Evolutionary conservation across 208 protist genomes (phyloP).

Genomic region (Borovskyia barvae): DNA sequence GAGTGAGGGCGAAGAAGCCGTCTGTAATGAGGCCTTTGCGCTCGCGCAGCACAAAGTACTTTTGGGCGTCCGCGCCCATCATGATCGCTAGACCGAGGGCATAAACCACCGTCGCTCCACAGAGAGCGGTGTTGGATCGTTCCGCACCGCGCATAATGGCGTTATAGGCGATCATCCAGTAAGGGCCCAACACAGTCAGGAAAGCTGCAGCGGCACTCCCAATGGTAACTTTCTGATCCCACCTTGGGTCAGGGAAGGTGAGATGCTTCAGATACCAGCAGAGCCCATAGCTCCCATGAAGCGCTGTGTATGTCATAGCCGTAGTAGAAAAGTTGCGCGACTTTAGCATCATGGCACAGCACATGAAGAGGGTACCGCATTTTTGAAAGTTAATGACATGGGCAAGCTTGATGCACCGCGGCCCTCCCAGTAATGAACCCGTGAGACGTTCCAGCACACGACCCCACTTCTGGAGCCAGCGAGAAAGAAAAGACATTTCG

Average conservation of each 20-base stretch:
- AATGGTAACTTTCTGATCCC: conserved; percentile 68
- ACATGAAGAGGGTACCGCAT: conserved; percentile 62
- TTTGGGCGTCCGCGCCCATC: conserved; percentile 78
- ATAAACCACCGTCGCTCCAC: conserved; percentile 55
- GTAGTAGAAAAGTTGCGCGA: conserved; percentile 74
- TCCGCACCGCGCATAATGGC: conserved; percentile 53
- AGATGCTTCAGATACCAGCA: conserved; percentile 87
- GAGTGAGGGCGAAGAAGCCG: conserved; percentile 73
- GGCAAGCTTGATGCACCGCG: conserved; percentile 54
- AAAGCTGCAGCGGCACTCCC: conserved; percentile 45
- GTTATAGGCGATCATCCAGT: conserved; percentile 85
- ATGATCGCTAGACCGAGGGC: conserved; percentile 65
- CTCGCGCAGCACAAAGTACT: conserved; percentile 76
- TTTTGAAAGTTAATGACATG: conserved; percentile 88
- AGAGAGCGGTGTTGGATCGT: conserved; percentile 44
- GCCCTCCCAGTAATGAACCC: conserved; percentile 54
- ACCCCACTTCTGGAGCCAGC: conserved; percentile 48
- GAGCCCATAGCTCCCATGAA: conserved; percentile 88
- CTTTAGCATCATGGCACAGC: conserved; percentile 65
- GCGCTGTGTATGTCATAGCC: conserved; percentile 76
- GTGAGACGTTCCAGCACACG: conserved; percentile 38
- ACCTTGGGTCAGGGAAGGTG: conserved; percentile 81
- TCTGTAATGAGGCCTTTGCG: conserved; percentile 76
- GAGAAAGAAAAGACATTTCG: conserved; percentile 9
- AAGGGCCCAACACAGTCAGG: conserved; percentile 58